Conservation (phyloP, 2,329 filamentous ascomycete species). For the Colletotrichum simmondsii region DNA sequence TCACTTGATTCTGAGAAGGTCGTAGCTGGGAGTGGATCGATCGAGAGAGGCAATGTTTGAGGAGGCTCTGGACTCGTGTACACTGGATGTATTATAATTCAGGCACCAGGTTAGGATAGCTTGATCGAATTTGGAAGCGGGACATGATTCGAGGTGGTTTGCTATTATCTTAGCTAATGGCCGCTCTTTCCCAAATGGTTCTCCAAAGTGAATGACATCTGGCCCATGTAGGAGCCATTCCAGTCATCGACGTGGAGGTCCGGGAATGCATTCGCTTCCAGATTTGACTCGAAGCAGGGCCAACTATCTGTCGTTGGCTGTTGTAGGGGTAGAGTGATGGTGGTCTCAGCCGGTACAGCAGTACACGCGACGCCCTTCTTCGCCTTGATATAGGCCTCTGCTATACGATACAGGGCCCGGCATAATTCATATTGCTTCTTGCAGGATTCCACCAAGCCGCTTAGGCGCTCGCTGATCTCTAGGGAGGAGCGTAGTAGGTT, state of each 20-base stretch:
- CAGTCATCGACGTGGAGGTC: conserved; percentile 9
- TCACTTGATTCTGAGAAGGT: too few relatives aligned
- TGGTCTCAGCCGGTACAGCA: neutral
- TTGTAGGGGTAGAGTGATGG: conserved; percentile 1
- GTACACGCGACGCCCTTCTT: conserved; percentile 3
- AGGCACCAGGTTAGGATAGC: too few relatives aligned
- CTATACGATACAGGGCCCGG: conserved; percentile 17
- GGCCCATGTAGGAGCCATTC: conserved; percentile 7
- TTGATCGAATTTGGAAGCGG: too few relatives aligned
- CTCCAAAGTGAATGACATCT: conserved; percentile 24
- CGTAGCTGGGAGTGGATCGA: too few relatives aligned
- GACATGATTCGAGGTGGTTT: too few relatives aligned
- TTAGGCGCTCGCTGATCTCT: conserved; percentile 14
- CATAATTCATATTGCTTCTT: conserved; percentile 15
- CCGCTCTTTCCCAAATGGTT: conserved; percentile 5
- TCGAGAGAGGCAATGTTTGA: too few relatives aligned
- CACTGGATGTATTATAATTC: too few relatives aligned
- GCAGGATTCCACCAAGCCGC: conserved; percentile 18
- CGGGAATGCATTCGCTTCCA: neutral
- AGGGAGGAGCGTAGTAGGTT: conserved; percentile 5
- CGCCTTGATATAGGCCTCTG: conserved; percentile 22
- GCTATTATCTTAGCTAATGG: neutral
- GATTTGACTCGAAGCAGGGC: neutral
- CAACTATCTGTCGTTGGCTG: neutral
- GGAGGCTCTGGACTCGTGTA: too few relatives aligned